These are phyloP conservation scores for Beauveria asiatica DNA, from an alignment of 2,329 filamentous ascomycete species.

Conservation along the genomic window DNA sequence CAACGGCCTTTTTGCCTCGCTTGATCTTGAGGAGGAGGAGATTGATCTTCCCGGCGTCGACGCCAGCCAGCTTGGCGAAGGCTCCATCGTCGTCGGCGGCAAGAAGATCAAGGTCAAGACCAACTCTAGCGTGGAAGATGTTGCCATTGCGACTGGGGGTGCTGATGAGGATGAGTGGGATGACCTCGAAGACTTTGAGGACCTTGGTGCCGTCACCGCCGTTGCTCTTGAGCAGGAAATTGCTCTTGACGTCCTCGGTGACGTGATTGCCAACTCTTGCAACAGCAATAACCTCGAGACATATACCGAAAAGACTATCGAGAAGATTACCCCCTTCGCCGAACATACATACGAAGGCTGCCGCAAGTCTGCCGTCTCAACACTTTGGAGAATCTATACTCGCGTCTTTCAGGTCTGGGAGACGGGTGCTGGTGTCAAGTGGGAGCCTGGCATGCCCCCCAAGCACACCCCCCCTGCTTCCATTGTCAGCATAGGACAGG, in stretches of 20 bases:
- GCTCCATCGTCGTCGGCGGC: conserved; percentile 69
- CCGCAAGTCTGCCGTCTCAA: conserved; percentile 83
- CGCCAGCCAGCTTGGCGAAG: conserved; percentile 55
- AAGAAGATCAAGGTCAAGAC: conserved; percentile 75
- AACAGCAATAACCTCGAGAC: conserved; percentile 62
- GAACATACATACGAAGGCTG: conserved; percentile 91
- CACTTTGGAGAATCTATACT: conserved; percentile 87
- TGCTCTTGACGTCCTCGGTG: conserved; percentile 87
- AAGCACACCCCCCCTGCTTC: conserved; percentile 71
- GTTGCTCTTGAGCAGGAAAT: conserved; percentile 96
- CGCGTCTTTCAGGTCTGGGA: conserved; percentile 85
- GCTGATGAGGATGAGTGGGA: conserved; percentile 54
- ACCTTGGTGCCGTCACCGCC: conserved; percentile 75
- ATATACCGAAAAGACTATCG: conserved; percentile 83
- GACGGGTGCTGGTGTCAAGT: conserved; percentile 65
- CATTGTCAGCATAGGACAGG: conserved; percentile 75
- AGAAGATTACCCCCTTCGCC: conserved; percentile 68
- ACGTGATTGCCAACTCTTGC: conserved; percentile 82
- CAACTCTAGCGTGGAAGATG: conserved; percentile 45
- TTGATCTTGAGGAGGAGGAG: conserved; percentile 85
- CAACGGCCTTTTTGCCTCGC: conserved; percentile 71
- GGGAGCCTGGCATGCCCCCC: conserved; percentile 79
- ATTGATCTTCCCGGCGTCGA: conserved; percentile 61
- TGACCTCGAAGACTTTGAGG: conserved; percentile 77
- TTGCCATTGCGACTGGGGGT: conserved; percentile 48